A percentile compares a stretch with the other conserved stretches of the same genome.
phyloP scores from a whole-genome alignment of 768 basidiomycete genomes.

The Omphalotus guepiniiformis region DNA sequence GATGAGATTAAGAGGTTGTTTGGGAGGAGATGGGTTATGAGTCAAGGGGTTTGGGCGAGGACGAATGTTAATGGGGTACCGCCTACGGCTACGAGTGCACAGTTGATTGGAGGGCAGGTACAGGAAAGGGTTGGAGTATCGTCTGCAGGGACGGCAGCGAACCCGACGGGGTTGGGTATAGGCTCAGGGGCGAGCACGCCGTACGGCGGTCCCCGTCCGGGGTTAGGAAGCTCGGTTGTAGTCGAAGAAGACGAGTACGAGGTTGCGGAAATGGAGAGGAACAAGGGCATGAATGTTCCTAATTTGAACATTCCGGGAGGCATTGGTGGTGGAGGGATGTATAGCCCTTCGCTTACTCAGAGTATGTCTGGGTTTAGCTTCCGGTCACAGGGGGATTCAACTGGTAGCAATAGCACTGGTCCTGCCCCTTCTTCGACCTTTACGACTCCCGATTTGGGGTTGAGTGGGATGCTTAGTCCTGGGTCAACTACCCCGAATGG shows the following conservation, averaged over 20 bases:
- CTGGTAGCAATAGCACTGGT: constrained; percentile 21
- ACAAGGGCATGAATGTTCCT: constrained; percentile 21
- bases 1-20: constrained; percentile 73
- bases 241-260: constrained; percentile 81
- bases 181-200: no score
- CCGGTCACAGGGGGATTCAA: constrained; percentile 45
- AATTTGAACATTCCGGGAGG: constrained; percentile 21
- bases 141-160: neutral
- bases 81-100: neutral
- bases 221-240: constrained; percentile 49
- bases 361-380: constrained; percentile 35
- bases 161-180: no score
- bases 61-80: constrained; percentile 31
- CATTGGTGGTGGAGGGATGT: constrained; percentile 21
- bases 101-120: no score
- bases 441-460: constrained; percentile 64
- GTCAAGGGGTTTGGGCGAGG: constrained; percentile 51
- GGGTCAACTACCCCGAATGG: constrained; percentile 15
- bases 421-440: constrained; percentile 45
- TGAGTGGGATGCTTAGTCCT: constrained; percentile 25
- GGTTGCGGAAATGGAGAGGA: constrained; percentile 51
- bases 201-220: constrained; percentile 48
- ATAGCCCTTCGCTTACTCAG: constrained; percentile 11
- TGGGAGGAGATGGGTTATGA: constrained; percentile 70
- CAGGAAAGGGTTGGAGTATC: constrained; percentile 5